A percentile compares a stretch with the other conserved stretches of the same genome.
Evolutionary conservation across 306 rosid species (phyloP).

Genomic region (apple (Malus domestica)): DNA sequence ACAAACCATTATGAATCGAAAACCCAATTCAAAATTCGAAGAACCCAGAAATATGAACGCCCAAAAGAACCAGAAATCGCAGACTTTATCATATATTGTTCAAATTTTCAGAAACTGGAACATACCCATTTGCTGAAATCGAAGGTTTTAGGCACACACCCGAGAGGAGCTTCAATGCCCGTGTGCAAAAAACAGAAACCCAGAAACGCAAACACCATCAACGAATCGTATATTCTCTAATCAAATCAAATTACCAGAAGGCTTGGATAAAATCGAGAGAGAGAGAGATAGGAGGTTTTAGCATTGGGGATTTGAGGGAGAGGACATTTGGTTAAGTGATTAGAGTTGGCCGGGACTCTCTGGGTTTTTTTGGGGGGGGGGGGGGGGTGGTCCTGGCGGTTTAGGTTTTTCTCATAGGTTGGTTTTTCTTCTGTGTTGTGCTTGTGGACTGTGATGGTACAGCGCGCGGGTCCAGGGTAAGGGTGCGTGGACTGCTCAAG

Average conservation of each 20-base stretch:
- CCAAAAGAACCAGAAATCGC: neutral
- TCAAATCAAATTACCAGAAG: neutral
- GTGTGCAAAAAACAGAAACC: neutral
- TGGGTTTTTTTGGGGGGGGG: neutral
- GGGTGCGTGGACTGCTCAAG: constrained; percentile 12
- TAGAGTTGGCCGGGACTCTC: neutral
- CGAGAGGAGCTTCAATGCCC: neutral
- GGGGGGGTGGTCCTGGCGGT: neutral
- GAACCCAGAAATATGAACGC: neutral
- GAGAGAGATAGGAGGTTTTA: neutral
- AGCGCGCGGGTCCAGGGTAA: constrained; percentile 5
- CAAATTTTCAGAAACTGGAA: neutral
- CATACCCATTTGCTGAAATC: constrained; percentile 5
- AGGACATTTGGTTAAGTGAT: neutral
- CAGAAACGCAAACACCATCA: constrained; percentile 3
- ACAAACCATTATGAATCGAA: constrained; percentile 11
- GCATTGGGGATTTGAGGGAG: neutral
- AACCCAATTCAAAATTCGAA: neutral
- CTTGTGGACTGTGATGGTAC: neutral
- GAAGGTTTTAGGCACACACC: neutral
- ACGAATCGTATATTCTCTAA: neutral
- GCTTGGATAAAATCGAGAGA: neutral
- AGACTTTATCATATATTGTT: neutral
- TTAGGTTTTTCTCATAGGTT: neutral
- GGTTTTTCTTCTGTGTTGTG: neutral